phyloP scores from a whole-genome alignment of 768 basidiomycete species.

The Mycena venus region DNA sequence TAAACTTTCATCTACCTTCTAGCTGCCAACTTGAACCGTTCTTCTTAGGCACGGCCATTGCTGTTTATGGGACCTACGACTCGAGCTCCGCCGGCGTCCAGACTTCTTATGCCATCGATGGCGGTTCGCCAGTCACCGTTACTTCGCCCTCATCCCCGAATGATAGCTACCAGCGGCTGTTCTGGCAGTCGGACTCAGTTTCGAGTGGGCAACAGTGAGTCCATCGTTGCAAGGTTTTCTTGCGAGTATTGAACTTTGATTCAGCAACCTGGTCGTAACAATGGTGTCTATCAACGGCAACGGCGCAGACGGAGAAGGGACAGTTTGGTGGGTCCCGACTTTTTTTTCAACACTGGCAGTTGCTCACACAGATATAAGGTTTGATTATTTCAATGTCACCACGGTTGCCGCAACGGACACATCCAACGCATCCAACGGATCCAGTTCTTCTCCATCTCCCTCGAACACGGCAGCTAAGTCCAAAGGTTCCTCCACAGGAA shows the following conservation, averaged over 20 bases:
- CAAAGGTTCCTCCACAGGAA: not conserved
- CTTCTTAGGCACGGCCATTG: constrained; percentile 46
- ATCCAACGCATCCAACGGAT: constrained; percentile 1
- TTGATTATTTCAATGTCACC: constrained; percentile 53
- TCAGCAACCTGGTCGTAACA: constrained; percentile 48
- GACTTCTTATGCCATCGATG: constrained; percentile 52
- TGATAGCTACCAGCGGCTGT: constrained; percentile 49
- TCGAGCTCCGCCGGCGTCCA: constrained; percentile 50
- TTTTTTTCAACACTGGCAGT: too few relatives aligned
- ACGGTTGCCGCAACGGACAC: constrained; percentile 28
- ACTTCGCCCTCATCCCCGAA: constrained; percentile 41
- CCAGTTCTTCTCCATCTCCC: not conserved
- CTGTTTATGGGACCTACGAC: constrained; percentile 52
- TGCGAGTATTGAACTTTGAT: not conserved
- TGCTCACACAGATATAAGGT: too few relatives aligned
- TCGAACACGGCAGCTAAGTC: not conserved
- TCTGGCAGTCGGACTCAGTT: constrained; percentile 49
- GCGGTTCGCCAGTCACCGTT: constrained; percentile 38
- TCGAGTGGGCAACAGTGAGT: constrained; percentile 47
- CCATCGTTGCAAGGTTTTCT: not conserved
- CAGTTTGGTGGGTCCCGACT: too few relatives aligned
- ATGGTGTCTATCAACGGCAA: constrained; percentile 48
- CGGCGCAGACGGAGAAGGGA: constrained; percentile 47
- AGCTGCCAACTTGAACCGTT: not conserved
- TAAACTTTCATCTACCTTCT: not conserved